These are phyloP conservation scores for Krasilnikovozyma curviuscula DNA, from an alignment of 768 basidiomycete species.

Conservation along the genomic window DNA sequence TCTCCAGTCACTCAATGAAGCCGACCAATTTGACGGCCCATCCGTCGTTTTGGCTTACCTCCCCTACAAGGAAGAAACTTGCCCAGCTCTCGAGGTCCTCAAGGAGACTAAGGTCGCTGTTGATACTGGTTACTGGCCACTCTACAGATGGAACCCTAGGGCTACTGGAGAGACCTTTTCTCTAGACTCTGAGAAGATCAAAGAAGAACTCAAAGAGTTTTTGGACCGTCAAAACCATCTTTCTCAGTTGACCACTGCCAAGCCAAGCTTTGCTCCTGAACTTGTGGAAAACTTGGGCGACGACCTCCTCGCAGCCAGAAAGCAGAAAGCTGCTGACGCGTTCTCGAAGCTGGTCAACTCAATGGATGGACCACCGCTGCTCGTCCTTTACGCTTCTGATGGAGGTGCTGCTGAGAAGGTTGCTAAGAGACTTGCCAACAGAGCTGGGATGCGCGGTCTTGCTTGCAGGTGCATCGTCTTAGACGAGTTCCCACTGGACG, in stretches of 20 bases:
- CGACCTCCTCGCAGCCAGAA: slow-evolving; percentile 63
- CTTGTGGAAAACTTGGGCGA: slow-evolving; percentile 68
- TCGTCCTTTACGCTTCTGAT: slow-evolving; percentile 85
- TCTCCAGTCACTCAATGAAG: slow-evolving; percentile 73
- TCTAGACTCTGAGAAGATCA: slow-evolving; percentile 81
- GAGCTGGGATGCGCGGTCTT: slow-evolving; percentile 69
- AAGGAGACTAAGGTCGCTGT: slow-evolving; percentile 96
- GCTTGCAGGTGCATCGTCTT: slow-evolving; percentile 53
- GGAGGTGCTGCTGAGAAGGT: slow-evolving; percentile 91
- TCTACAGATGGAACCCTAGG: slow-evolving; percentile 91
- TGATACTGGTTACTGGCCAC: slow-evolving; percentile 90
- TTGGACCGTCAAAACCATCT: slow-evolving; percentile 92
- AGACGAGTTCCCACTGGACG: slow-evolving; percentile 60
- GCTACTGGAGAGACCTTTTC: slow-evolving; percentile 65
- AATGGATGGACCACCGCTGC: slow-evolving; percentile 71
- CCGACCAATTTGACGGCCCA: slow-evolving; percentile 73
- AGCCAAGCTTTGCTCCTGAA: slow-evolving; percentile 60
- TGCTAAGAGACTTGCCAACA: slow-evolving; percentile 63
- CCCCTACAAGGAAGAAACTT: slow-evolving; percentile 57
- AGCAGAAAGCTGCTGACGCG: slow-evolving; percentile 56
- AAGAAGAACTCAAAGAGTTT: slow-evolving; percentile 81
- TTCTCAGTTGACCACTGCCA: slow-evolving; percentile 55
- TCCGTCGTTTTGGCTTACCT: slow-evolving; percentile 85
- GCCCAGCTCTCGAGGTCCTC: slow-evolving; percentile 67
- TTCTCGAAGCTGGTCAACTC: slow-evolving; percentile 66